phyloP scores from a whole-genome alignment of 768 basidiomycete species.

The Hygrophoropsis aurantiaca region DNA sequence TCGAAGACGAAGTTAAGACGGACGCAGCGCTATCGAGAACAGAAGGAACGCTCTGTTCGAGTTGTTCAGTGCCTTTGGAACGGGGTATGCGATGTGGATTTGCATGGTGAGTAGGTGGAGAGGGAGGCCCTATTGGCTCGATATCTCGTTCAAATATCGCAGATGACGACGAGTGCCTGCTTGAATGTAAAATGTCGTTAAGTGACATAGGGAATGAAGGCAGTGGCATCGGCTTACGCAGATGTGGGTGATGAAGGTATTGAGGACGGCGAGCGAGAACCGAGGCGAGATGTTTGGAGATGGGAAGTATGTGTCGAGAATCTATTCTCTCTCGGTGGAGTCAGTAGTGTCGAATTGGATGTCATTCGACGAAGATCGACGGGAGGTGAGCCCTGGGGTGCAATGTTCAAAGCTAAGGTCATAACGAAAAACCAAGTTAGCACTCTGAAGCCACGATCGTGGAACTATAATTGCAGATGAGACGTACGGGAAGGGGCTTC shows the following conservation, averaged over 20 bases:
- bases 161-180: conserved; percentile 71
- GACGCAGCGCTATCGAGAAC: conserved; percentile 84
- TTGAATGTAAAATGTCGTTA: conserved; percentile 3
- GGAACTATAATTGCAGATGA: too few species aligned
- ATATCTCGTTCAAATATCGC: conserved; percentile 94
- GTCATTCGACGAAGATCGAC: conserved; percentile 58
- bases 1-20: conserved; percentile 50
- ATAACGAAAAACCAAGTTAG: too few species aligned
- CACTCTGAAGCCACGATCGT: too few species aligned
- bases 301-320: conserved; percentile 48
- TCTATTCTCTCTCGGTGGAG: conserved; percentile 36
- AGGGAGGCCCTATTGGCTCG: conserved; percentile 50
- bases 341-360: conserved; percentile 44
- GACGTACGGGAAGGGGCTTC: too few species aligned
- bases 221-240: conserved; percentile 47
- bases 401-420: too few species aligned
- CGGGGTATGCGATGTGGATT: conserved; percentile 78
- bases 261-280: conserved; percentile 67
- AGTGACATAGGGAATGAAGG: conserved; percentile 6
- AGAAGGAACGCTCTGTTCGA: conserved; percentile 81
- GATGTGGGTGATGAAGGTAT: conserved; percentile 82
- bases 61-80: conserved; percentile 67
- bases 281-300: conserved; percentile 49
- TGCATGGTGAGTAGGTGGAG: conserved; percentile 33
- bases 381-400: conserved; percentile 27